Evolutionary conservation across 1,139 yeast species (phyloP), one percentile per base, ranked within the genome.

Genomic region (Taiozyma sp.): DNA sequence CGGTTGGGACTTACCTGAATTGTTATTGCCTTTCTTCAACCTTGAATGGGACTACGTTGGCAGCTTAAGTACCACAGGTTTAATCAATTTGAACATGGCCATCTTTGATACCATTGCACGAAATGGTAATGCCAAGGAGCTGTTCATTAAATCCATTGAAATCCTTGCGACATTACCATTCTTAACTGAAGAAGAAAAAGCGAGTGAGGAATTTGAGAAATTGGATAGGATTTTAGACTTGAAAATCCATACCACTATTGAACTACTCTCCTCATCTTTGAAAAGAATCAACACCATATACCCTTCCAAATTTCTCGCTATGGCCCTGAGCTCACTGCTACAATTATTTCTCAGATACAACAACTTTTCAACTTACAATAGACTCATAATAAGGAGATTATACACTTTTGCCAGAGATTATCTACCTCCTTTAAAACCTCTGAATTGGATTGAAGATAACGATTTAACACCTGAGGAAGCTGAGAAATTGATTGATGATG

Each of bases 1-100:
- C 53, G 96, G 96, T 2, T 91, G 97, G 97, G 97, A 91, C 65
- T 65, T 91, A 24, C 97, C 96, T 0, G 76, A 74, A 34, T 64
- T 87, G 44, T 61, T 91, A 22, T 63, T 88, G 43, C 67, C 69
- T 4, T 81, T 72, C 57, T 57, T 79, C 16, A 79, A 68, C 8
- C 49, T 57, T 4, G 64, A 61, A 2, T 63, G 65, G 63, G 49
- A 51, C 14, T 54, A 41, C 44, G 45, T 43, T 1, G 57, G 51
- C 0, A 28, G 41, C 13, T 12, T 47, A 19, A 38, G n/a, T 12
- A 47, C 42, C 14, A 38, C 58, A 4, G 53, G 48, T 24, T 44
- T 47, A 49, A 61, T 52, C 54, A 59, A 46, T 34, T 9, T 48
- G 44, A 53, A 53, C 54, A 65, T 57, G 62, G 41, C 34, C 2